Evolutionary conservation across 495 filamentous ascomycete genomes (phyloP).

Genomic region (Aspergillus nidulans): DNA sequence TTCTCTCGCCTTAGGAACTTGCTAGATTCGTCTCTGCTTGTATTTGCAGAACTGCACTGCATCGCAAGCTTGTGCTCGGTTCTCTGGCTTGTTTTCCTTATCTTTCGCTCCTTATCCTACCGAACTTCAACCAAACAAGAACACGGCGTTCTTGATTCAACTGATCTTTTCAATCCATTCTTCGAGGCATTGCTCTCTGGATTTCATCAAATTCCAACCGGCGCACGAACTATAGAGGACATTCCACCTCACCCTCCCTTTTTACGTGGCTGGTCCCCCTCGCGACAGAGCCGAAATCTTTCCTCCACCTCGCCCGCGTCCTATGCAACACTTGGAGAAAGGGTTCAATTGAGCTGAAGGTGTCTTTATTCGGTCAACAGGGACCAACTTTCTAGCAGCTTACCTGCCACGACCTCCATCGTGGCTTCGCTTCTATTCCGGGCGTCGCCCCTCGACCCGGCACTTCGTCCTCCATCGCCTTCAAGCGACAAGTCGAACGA

Average conservation of each 20-base stretch:
- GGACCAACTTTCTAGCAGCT: conserved; percentile 36
- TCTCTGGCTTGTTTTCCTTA: not conserved
- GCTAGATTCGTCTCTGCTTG: not conserved
- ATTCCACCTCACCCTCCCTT: conserved; percentile 21
- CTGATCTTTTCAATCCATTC: not conserved
- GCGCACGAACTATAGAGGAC: conserved; percentile 9
- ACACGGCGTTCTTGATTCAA: not conserved
- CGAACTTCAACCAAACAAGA: not conserved
- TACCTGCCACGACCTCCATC: conserved; percentile 37
- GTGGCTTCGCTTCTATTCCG: conserved; percentile 49
- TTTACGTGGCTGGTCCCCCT: conserved; percentile 25
- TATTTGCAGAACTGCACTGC: not conserved
- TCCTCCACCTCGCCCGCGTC: conserved; percentile 2
- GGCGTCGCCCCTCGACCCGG: conserved; percentile 56
- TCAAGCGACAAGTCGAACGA: conserved; percentile 38
- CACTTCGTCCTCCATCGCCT: conserved; percentile 42
- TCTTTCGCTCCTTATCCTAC: conserved; percentile 16
- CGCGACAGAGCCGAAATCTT: conserved; percentile 9
- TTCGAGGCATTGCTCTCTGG: not conserved
- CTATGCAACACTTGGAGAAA: conserved; percentile 1
- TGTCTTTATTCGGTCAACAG: conserved; percentile 31
- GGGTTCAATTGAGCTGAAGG: conserved; percentile 6
- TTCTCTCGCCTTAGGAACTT: not conserved
- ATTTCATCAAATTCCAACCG: conserved; percentile 11
- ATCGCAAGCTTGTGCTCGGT: not conserved